Evolutionary conservation across 1,284 basidiomycete species (phyloP).

Genomic region (Chondrostereum purpureum): DNA sequence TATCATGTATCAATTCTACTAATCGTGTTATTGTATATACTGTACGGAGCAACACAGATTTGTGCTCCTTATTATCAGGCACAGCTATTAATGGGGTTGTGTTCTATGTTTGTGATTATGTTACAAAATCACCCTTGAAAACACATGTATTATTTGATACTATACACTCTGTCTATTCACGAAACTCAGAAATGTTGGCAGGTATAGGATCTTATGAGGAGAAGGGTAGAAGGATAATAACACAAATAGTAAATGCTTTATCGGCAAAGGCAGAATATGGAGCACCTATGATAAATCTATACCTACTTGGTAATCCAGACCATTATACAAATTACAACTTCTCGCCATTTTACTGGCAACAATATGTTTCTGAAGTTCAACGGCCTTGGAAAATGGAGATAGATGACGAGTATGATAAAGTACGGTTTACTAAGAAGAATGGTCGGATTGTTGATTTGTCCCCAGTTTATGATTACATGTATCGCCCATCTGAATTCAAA

Average conservation of each 20-base stretch:
- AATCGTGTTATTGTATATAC: constrained; percentile 15
- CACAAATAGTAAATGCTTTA: not conserved
- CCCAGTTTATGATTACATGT: too few relatives aligned
- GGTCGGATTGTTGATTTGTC: not conserved
- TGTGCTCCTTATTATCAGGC: constrained; percentile 19
- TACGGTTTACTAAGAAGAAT: too few relatives aligned
- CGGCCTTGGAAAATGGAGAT: not conserved
- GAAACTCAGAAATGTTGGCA: not conserved
- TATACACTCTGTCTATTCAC: not conserved
- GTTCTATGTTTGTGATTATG: not conserved
- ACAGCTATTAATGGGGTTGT: not conserved
- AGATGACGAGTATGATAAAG: not conserved
- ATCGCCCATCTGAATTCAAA: too few relatives aligned
- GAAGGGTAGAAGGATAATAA: not conserved
- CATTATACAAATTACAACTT: not conserved
- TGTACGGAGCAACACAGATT: constrained; percentile 21
- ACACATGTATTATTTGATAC: not conserved
- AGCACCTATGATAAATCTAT: not conserved
- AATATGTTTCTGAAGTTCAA: not conserved
- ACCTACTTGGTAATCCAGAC: too few relatives aligned
- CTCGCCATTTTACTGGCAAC: not conserved
- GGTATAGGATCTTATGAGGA: not conserved
- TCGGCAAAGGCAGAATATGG: too few relatives aligned
- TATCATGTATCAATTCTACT: constrained; percentile 20
- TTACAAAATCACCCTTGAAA: too few relatives aligned